Evolutionary conservation across 139 green algal species (phyloP), one percentile per base, ranked within the genome.

Genomic region (Tetraselmis striata): DNA sequence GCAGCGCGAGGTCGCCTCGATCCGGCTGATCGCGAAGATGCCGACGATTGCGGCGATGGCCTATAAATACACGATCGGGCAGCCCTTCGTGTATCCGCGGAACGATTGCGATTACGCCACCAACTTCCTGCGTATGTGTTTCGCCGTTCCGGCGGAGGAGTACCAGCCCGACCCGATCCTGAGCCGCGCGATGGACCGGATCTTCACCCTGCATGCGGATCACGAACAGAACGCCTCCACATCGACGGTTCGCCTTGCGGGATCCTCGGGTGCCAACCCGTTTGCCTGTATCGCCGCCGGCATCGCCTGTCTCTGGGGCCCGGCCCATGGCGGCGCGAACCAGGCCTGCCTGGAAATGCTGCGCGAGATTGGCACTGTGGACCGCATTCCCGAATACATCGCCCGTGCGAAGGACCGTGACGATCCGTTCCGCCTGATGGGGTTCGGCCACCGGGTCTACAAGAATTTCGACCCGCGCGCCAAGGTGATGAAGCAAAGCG

Each of bases 401-500:
- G 80, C n/a, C 23, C 75, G 85, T 2, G 90, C 86, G 23, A 94
- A 94, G 86, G 84, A 92, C 86, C 92, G 90, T 81, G 80, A 75
- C 67, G 89, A 93, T 85, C 80, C 86, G 28, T 92, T 93, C 86
- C 83, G 92, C 59, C 85, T 95, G 29, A 94, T 95, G 91, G 92
- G 92, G 76, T 95, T 95, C 81, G 92, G 92, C 26, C 92, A 95
- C 82, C 78, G 92, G 1, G 85, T 94, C 0, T 94, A 94, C 86
- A 94, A 94, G 85, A 92, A 77, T 29, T 93, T 85, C 84, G 91
- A 95, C 83, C 91, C 91, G 0, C 87, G 91, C 32, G 87, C 91
- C 31, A 89, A 89, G 77, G 80, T 95, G 58, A 93, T 95, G 87
- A n/a, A 77, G 82, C 23, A 32, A 86, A 23, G 78, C 91, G 22